Percentiles rank a stretch among this genome's conserved stretches.
These are phyloP conservation scores for Verticillium tricorpus DNA, from an alignment of 2,329 filamentous ascomycete species.

Conservation along the genomic window DNA sequence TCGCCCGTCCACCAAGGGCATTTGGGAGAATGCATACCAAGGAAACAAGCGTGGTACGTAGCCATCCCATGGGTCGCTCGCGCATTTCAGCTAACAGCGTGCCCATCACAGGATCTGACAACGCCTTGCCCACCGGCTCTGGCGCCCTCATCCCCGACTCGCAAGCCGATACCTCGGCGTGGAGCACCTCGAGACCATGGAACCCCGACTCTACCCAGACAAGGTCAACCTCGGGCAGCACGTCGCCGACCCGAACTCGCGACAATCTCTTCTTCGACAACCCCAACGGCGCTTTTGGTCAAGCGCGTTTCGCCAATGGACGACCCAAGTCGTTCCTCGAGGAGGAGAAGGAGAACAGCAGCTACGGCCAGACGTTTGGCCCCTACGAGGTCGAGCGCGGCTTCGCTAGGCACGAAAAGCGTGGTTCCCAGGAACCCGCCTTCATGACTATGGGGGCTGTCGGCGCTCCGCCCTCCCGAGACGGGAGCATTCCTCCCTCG, in stretches of 20 bases:
- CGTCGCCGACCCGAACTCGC: conserved; percentile 55
- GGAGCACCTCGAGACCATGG: conserved; percentile 48
- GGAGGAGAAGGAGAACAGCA: conserved; percentile 29
- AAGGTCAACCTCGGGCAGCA: conserved; percentile 43
- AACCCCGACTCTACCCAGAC: conserved; percentile 43
- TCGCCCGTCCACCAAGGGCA: not conserved
- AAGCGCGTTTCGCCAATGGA: conserved; percentile 23
- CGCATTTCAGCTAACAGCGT: not conserved
- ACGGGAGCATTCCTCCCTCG: conserved; percentile 51
- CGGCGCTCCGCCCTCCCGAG: conserved; percentile 36
- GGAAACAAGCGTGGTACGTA: not conserved
- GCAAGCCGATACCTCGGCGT: conserved; percentile 61
- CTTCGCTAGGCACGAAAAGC: conserved; percentile 22
- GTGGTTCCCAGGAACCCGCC: conserved; percentile 30
- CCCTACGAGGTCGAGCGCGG: conserved; percentile 3
- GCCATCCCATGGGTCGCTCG: too few relatives aligned
- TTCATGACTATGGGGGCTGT: conserved; percentile 40
- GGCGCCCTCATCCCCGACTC: conserved; percentile 65
- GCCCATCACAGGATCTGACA: conserved; percentile 16
- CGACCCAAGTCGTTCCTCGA: conserved; percentile 29
- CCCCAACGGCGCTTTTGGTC: conserved; percentile 21
- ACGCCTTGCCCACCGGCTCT: conserved; percentile 45
- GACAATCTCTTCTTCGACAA: conserved; percentile 45
- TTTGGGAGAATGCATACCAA: not conserved
- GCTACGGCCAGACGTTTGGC: conserved; percentile 15